Base-by-base conservation (phyloP, 2,329 filamentous ascomycete genomes). In the Talaromyces verruculosus region DNA sequence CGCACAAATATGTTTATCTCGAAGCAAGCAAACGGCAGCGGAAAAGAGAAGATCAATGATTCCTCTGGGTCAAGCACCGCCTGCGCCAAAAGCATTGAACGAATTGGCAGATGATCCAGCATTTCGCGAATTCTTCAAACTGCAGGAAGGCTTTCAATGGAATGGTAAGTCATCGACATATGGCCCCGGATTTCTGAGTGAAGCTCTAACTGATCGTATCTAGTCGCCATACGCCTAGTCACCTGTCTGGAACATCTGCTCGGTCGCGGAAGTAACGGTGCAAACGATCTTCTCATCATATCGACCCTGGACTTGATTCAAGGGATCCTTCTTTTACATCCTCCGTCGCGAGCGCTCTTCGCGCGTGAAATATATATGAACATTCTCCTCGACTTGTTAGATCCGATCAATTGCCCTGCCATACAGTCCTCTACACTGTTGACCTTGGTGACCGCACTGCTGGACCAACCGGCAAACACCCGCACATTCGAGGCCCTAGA, bases 141-240 rank as follows among this genome's bases (percentile, higher is more conserved):
- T 98, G 70, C 95, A 99, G 78, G 93, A 98, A 75, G 92, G 93
- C 2, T 99, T 99, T 76, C 92, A 98, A 81, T 98, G 93, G 91
- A 99, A 99, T 81, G 85, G 87, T 89, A 77, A 39, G 58, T 47
- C 5, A 2, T 13, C 15, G 22, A 35, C 35, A 17, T 37, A 8
- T 37, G 17, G 5, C 8, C 37, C 0, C 8, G 11, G 2, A 5
- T 19, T 30, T 2, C 2, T 19, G 35, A 6, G 6, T 3, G 13
- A 15, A 61, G 3, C 17, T 25, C 35, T 58, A 67, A 66, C 65
- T 65, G 15, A 60, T 60, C 59, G 17, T 41, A 25, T 47, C 1
- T 68, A 87, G 92, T 98, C 64, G 90, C 92, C 15, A 88, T 92
- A 80, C 89, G 93, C 67, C 84, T 98, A 67, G 89, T 97, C 68